Evolutionary conservation across 176 grass and related monocot species (phyloP).

Genomic region (Alopecurus myosuroides): DNA sequence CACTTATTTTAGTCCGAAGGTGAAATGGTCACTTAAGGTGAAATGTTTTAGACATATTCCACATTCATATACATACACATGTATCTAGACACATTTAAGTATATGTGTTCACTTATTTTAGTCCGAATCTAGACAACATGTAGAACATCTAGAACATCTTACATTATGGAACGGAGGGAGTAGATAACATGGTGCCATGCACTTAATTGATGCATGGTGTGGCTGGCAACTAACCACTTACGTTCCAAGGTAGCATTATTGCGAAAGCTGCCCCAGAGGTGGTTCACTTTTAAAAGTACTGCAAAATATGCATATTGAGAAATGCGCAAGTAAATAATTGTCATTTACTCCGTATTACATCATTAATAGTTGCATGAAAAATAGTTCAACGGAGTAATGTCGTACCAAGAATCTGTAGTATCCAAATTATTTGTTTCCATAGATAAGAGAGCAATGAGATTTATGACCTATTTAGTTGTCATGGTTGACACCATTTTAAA

Average conservation of each 20-base stretch:
- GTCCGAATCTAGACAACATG: too few relatives aligned
- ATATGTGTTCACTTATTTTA: too few relatives aligned
- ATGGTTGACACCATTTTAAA: not conserved
- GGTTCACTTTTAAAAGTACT: not conserved
- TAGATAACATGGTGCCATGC: not conserved
- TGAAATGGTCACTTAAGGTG: too few relatives aligned
- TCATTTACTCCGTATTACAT: not conserved
- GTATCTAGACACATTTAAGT: too few relatives aligned
- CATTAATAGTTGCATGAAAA: not conserved
- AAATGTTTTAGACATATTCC: too few relatives aligned
- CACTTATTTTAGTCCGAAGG: too few relatives aligned
- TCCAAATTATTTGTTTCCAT: not conserved
- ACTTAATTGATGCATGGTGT: not conserved
- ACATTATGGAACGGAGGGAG: too few relatives aligned
- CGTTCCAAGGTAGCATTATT: not conserved
- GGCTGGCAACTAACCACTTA: not conserved
- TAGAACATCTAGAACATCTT: too few relatives aligned
- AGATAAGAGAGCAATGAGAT: not conserved
- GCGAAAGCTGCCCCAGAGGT: not conserved
- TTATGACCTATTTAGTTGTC: not conserved
- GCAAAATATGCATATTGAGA: constrained; percentile 1
- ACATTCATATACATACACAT: too few relatives aligned
- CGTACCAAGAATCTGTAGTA: not conserved
- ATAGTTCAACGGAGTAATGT: not conserved
- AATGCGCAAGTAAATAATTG: not conserved